Evolutionary conservation across 2,329 filamentous ascomycete species (phyloP).

Genomic region (Cercospora sp.): DNA sequence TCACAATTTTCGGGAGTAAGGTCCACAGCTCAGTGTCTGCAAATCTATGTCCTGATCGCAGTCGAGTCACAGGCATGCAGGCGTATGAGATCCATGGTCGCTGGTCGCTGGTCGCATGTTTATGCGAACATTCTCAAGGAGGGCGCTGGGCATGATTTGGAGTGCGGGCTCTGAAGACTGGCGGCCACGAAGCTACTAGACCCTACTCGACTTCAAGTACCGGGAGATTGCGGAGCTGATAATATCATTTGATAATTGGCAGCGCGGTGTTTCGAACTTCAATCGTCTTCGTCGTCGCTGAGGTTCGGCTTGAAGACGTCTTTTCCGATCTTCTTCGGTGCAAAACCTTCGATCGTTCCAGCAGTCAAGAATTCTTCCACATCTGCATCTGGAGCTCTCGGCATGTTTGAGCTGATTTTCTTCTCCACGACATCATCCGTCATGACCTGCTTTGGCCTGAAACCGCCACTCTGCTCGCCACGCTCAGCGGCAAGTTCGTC

Average conservation of each 20-base stretch:
- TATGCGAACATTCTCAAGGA: background rate
- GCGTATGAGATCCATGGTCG: background rate
- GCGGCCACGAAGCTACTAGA: background rate
- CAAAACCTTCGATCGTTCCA: slow-evolving; percentile 35
- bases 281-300: slow-evolving; percentile 13
- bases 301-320: slow-evolving; percentile 3
- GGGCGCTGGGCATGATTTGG: background rate
- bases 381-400: slow-evolving; percentile 14
- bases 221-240: background rate
- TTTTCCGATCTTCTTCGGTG: slow-evolving; percentile 26
- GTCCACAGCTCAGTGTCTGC: background rate
- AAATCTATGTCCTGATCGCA: background rate
- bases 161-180: background rate
- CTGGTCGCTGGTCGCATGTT: background rate
- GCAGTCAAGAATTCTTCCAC: slow-evolving; percentile 9
- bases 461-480: slow-evolving; percentile 40
- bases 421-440: slow-evolving; percentile 39
- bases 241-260: background rate
- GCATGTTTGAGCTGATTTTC: slow-evolving; percentile 22
- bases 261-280: background rate
- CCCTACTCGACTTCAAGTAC: background rate
- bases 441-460: slow-evolving; percentile 38
- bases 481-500: slow-evolving; percentile 47
- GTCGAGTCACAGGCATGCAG: background rate
- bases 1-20: background rate